Evolutionary conservation across 768 basidiomycete species (phyloP), one percentile per base, ranked within the genome.

Genomic region (Hericium rajendrae): DNA sequence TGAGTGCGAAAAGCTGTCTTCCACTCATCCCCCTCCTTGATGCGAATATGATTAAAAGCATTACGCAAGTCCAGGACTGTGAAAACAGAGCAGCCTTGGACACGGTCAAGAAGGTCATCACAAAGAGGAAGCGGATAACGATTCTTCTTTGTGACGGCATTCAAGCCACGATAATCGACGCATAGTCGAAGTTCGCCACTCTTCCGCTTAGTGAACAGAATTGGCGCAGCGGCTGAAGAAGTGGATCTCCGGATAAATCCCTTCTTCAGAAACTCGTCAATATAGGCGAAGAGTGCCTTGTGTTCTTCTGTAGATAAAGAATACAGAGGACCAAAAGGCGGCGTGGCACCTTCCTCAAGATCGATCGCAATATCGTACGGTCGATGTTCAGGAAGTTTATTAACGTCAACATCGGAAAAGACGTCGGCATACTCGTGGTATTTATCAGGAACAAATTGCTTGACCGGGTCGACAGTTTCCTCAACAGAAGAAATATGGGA

Each of bases 131-230:
- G 57, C 48, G 57, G 72, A 56, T 60, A 75, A 20, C 53, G 61
- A 58, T 68, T 69, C 64, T 65, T 75, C 13, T 68, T 66, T 0
- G 70, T 72, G n/a, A 71, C 68, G 1, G 52, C 32, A 53, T 77
- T 75, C 61, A 68, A 57, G 38, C 56, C 39, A 6, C 65, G 51
- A 48, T 72, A 71, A 55, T 73, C 68, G 22, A 64, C 57, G 24
- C 51, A 52, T 2, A 57, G 63, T 24, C 65, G 57, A 3, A 66
- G 67, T 1, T 56, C 55, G 9, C 69, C 68, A 53, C 66, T 64
- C 53, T 69, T 70, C 54, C 69, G 70, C 10, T 53, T 58, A 46
- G 70, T 62, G 53, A 73, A 71, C 60, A 71, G 65, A 50, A 71
- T 61, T 0, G 69, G 69, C 3, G 65, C 56, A 4, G 64, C 60